phyloP scores from a whole-genome alignment of 495 filamentous ascomycete genomes.

The Tuber brumale region DNA sequence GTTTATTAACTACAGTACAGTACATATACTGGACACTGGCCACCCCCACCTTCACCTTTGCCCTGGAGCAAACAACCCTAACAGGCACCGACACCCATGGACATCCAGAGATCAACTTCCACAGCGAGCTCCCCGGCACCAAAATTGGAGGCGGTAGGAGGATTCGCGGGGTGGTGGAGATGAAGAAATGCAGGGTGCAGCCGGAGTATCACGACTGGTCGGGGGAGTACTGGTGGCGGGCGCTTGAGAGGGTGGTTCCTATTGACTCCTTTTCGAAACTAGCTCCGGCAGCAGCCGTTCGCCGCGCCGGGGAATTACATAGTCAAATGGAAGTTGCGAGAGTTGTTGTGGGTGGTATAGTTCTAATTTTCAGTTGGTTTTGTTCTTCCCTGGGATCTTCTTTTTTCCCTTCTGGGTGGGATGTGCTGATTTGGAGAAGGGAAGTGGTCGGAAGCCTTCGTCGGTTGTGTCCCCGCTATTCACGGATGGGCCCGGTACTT shows the following conservation, averaged over 20 bases:
- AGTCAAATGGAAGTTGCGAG: slow-evolving; percentile 45
- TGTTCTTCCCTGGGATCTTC: no score
- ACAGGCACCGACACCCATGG: neutral
- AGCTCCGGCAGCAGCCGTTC: slow-evolving; percentile 50
- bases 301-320: slow-evolving; percentile 49
- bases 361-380: slow-evolving; percentile 30
- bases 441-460: slow-evolving; percentile 33
- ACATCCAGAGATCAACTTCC: neutral
- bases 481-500: slow-evolving; percentile 38
- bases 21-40: no score
- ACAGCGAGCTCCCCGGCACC: neutral
- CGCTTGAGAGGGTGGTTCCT: slow-evolving; percentile 46
- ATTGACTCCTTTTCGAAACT: slow-evolving; percentile 49
- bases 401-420: neutral
- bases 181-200: slow-evolving; percentile 45
- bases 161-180: neutral
- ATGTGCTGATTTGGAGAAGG: neutral
- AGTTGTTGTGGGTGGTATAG: slow-evolving; percentile 18
- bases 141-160: neutral
- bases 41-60: no score
- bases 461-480: slow-evolving; percentile 48
- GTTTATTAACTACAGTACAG: no score
- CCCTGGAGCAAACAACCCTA: no score
- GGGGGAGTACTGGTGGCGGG: slow-evolving; percentile 44
- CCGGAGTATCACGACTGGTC: slow-evolving; percentile 50